Evolutionary conservation across 1,139 yeast genomes (phyloP).

Genomic region (Sugiyamaella paludigena): DNA sequence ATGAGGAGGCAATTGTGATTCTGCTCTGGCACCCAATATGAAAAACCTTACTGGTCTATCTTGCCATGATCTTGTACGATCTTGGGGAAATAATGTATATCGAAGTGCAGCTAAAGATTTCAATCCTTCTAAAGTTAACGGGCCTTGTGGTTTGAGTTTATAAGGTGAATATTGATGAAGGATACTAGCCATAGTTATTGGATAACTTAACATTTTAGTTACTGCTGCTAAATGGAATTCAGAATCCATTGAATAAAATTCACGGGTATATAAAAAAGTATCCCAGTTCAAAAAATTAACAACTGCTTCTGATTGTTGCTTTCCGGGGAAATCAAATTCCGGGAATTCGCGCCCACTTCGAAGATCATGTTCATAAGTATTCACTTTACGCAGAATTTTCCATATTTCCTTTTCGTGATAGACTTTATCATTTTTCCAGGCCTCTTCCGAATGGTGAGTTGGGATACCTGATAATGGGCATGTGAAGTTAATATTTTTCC

Average conservation of each 20-base stretch:
- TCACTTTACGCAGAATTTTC: constrained; percentile 77
- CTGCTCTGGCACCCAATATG: constrained; percentile 88
- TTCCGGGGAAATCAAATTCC: constrained; percentile 88
- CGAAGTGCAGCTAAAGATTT: constrained; percentile 88
- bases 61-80: constrained; percentile 53
- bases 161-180: constrained; percentile 87
- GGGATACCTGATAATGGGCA: constrained; percentile 96
- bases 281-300: constrained; percentile 90
- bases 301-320: constrained; percentile 71
- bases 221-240: constrained; percentile 95
- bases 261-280: constrained; percentile 86
- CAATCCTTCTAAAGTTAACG: constrained; percentile 85
- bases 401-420: constrained; percentile 68
- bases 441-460: constrained; percentile 85
- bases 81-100: constrained; percentile 80
- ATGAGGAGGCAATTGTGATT: constrained; percentile 88
- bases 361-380: constrained; percentile 90
- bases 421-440: constrained; percentile 77
- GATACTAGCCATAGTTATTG: constrained; percentile 81
- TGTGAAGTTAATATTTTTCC: constrained; percentile 72
- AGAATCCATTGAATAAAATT: constrained; percentile 93
- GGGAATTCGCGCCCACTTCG: constrained; percentile 92
- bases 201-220: constrained; percentile 90
- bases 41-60: constrained; percentile 90
- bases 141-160: constrained; percentile 75